Evolutionary conservation across 1,284 basidiomycete species (phyloP).

Genomic region (Vanrija sp.): DNA sequence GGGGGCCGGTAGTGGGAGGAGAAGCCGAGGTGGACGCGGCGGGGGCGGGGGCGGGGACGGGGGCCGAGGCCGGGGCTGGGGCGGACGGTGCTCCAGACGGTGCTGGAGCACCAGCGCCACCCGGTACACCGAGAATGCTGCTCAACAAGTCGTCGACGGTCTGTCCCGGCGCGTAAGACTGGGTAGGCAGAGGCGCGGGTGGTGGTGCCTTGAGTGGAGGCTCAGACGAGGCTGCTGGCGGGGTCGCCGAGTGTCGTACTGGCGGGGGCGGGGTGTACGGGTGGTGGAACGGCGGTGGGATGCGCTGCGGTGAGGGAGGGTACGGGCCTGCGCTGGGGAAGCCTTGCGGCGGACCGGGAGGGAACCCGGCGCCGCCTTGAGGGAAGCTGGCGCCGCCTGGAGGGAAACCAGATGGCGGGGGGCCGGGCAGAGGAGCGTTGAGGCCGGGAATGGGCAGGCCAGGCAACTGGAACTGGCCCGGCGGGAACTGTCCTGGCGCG

Average conservation of each 20-base stretch:
- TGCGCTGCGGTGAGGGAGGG: too few relatives aligned
- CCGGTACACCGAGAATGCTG: conserved; percentile 30
- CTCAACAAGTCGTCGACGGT: conserved; percentile 43
- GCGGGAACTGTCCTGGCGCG: neutral
- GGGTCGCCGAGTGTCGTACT: too few relatives aligned
- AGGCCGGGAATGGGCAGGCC: neutral
- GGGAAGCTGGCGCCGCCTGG: neutral
- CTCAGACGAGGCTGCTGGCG: too few relatives aligned
- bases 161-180: conserved; percentile 26
- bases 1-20: neutral
- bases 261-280: too few relatives aligned
- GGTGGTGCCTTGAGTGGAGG: neutral
- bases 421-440: too few relatives aligned
- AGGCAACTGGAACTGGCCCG: neutral
- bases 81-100: neutral
- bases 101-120: neutral
- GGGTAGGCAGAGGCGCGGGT: conserved; percentile 1
- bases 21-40: neutral
- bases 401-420: neutral
- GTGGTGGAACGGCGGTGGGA: too few relatives aligned
- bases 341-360: neutral
- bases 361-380: neutral
- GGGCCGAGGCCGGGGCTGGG: neutral
- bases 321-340: too few relatives aligned
- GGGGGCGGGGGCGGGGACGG: neutral